These are phyloP conservation scores for Pseudogymnoascus sp. DNA, from an alignment of 2,329 filamentous ascomycete species.

Conservation along the genomic window DNA sequence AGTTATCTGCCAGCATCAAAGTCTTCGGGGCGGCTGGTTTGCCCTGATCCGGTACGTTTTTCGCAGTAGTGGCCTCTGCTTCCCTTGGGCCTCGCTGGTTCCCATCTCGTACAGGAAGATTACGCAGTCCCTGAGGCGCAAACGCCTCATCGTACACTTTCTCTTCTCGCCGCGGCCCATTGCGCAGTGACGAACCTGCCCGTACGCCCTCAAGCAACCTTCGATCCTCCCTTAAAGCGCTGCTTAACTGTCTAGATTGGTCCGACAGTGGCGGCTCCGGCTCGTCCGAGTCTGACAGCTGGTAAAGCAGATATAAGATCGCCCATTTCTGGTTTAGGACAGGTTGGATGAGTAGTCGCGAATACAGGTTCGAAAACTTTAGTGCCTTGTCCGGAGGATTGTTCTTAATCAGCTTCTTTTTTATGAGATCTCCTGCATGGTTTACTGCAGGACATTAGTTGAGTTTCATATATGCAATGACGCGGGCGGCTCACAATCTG, in stretches of 20 bases:
- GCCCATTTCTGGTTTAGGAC: constrained; percentile 95
- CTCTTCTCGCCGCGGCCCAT: constrained; percentile 34
- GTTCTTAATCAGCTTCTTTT: constrained; percentile 73
- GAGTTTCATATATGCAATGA: neutral
- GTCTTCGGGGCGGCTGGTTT: constrained; percentile 38
- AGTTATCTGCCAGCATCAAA: constrained; percentile 49
- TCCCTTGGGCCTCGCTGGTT: constrained; percentile 28
- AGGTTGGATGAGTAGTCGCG: constrained; percentile 78
- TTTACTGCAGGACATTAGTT: constrained; percentile 50
- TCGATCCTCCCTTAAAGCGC: constrained; percentile 18
- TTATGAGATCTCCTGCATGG: constrained; percentile 88
- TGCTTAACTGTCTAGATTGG: constrained; percentile 10
- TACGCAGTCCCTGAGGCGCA: constrained; percentile 42
- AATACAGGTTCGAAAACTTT: constrained; percentile 85
- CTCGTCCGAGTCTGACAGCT: constrained; percentile 58
- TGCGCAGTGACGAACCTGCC: constrained; percentile 26
- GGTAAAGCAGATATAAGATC: constrained; percentile 84
- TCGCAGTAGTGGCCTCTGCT: constrained; percentile 24
- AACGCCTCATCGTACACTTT: constrained; percentile 47
- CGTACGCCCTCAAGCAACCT: constrained; percentile 5
- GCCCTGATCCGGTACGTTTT: constrained; percentile 21
- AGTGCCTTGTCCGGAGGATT: constrained; percentile 70
- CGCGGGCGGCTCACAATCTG: constrained; percentile 25
- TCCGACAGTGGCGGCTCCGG: neutral
- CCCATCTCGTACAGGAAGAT: constrained; percentile 25